Conservation (phyloP, 768 basidiomycete genomes). For the Xerocomellus chrysenteron region DNA sequence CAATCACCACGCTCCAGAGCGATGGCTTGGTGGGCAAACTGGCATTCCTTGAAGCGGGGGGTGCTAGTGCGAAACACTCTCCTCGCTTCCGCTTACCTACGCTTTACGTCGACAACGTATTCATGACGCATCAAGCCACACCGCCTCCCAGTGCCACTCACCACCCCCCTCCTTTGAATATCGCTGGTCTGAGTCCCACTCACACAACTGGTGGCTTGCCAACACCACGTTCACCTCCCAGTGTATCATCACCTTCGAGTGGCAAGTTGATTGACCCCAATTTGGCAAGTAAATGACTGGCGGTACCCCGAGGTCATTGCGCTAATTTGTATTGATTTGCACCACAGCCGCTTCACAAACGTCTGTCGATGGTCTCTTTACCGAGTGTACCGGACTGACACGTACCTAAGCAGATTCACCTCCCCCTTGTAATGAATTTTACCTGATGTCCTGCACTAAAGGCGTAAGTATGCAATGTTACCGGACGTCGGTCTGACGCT, state of each 20-base stretch:
- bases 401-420: slow-evolving; percentile 56
- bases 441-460: slow-evolving; percentile 81
- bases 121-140: slow-evolving; percentile 34
- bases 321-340: slow-evolving; percentile 6
- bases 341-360: slow-evolving; percentile 71
- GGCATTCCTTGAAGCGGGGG: slow-evolving; percentile 54
- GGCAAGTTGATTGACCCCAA: slow-evolving; percentile 57
- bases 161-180: slow-evolving; percentile 47
- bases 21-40: slow-evolving; percentile 68
- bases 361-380: slow-evolving; percentile 41
- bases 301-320: neutral
- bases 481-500: slow-evolving; percentile 14
- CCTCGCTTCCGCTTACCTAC: slow-evolving; percentile 51
- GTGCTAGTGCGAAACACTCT: slow-evolving; percentile 42
- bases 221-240: slow-evolving; percentile 62
- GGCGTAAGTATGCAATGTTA: slow-evolving; percentile 45
- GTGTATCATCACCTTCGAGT: slow-evolving; percentile 26
- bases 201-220: slow-evolving; percentile 60
- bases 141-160: slow-evolving; percentile 28
- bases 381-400: slow-evolving; percentile 1
- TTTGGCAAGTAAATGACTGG: slow-evolving; percentile 44
- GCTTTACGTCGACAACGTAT: slow-evolving; percentile 52
- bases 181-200: slow-evolving; percentile 40
- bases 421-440: slow-evolving; percentile 83
- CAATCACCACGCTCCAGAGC: slow-evolving; percentile 54